Percentiles rank a stretch among this genome's conserved stretches.
phyloP scores from a whole-genome alignment of 2,329 filamentous ascomycete species.

The Lecanicillium sp. region DNA sequence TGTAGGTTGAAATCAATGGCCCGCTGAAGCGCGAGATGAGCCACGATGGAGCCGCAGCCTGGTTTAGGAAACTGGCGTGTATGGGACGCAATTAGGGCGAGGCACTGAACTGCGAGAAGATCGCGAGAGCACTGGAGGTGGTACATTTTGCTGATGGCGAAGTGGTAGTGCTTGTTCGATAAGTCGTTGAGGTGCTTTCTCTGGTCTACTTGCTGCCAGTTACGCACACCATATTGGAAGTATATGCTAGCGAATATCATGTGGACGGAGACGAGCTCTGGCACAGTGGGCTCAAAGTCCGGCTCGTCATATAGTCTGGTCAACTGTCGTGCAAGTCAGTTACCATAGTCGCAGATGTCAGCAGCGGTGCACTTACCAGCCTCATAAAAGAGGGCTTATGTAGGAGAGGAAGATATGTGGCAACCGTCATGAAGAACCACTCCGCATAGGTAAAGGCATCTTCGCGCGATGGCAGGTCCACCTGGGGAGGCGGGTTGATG shows the following conservation, averaged over 20 bases:
- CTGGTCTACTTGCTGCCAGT: conserved; percentile 47
- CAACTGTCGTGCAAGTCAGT: conserved; percentile 32
- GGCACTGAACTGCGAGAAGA: conserved; percentile 62
- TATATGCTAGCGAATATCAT: conserved; percentile 74
- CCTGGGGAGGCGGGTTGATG: conserved; percentile 47
- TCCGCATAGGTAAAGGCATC: conserved; percentile 62
- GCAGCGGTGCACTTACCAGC: conserved; percentile 41
- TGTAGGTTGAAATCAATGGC: conserved; percentile 72
- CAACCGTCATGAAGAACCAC: conserved; percentile 68
- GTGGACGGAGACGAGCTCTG: conserved; percentile 65
- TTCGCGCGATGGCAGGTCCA: conserved; percentile 54
- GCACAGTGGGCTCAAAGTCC: conserved; percentile 50
- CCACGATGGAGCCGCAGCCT: conserved; percentile 63
- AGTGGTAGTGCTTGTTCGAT: conserved; percentile 74
- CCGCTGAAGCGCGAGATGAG: conserved; percentile 55
- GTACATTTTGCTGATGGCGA: conserved; percentile 60
- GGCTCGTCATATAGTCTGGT: conserved; percentile 63
- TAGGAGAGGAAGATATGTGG: conserved; percentile 67
- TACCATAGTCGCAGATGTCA: neutral
- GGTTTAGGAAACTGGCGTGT: conserved; percentile 74
- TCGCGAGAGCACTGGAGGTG: conserved; percentile 55
- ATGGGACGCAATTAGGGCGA: conserved; percentile 64
- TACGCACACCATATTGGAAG: conserved; percentile 69
- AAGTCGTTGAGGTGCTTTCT: conserved; percentile 50
- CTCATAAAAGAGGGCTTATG: conserved; percentile 67